These are phyloP conservation scores for Platanthera guangdongensis DNA, from an alignment of 106 monocot species.

Conservation along the genomic window DNA sequence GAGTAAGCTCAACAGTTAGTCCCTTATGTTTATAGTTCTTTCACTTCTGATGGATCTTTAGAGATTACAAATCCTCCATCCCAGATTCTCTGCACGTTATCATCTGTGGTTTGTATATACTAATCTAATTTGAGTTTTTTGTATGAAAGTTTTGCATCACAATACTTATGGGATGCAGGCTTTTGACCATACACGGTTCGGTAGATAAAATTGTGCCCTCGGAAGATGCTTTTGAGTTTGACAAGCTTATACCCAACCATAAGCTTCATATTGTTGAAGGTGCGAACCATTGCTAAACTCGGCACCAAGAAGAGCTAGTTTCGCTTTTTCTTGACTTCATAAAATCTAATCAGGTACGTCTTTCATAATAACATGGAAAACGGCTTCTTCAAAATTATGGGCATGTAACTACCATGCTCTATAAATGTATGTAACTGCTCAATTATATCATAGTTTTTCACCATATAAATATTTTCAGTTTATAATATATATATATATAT, in stretches of 20 bases:
- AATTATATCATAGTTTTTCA: background rate
- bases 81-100: too few relatives aligned
- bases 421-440: background rate
- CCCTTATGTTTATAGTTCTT: too few relatives aligned
- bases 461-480: background rate
- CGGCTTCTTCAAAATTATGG: background rate
- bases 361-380: background rate
- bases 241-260: slow-evolving; percentile 46
- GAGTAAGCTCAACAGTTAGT: too few relatives aligned
- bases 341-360: slow-evolving; percentile 11
- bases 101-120: too few relatives aligned
- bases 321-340: slow-evolving; percentile 53
- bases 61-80: too few relatives aligned
- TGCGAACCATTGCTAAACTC: slow-evolving; percentile 55
- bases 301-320: slow-evolving; percentile 37
- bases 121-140: too few relatives aligned
- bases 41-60: too few relatives aligned
- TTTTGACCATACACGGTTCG: slow-evolving; percentile 79
- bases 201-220: slow-evolving; percentile 55
- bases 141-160: background rate
- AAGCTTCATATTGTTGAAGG: slow-evolving; percentile 52
- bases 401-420: background rate
- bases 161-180: slow-evolving; percentile 17
- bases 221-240: slow-evolving; percentile 48
- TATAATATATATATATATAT: too few relatives aligned